phyloP scores from a whole-genome alignment of 495 filamentous ascomycete species.

The Neurospora africana region DNA sequence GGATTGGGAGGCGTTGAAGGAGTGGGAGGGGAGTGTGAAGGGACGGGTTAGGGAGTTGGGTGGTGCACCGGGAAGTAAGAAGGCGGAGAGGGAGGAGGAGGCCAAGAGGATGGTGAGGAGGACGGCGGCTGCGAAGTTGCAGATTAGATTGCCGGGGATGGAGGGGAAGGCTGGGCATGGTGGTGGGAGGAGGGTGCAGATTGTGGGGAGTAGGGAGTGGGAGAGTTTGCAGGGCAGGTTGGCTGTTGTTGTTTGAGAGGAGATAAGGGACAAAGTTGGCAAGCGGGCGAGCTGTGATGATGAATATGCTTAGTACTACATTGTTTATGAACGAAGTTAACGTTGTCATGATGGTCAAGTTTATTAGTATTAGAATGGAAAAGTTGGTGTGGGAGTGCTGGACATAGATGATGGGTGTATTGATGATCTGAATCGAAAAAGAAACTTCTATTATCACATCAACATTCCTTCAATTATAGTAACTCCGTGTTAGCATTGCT shows the following conservation, averaged over 20 bases:
- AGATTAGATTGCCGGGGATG: constrained; percentile 33
- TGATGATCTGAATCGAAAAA: neutral
- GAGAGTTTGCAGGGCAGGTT: constrained; percentile 28
- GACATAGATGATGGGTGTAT: neutral
- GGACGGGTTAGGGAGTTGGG: constrained; percentile 26
- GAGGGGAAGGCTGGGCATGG: constrained; percentile 23
- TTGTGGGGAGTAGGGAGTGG: constrained; percentile 33
- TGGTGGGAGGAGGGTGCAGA: constrained; percentile 24
- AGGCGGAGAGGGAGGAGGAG: constrained; percentile 1
- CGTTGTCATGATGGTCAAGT: neutral
- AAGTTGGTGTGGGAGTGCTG: neutral
- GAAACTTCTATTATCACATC: too few relatives aligned
- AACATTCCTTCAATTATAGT: too few relatives aligned
- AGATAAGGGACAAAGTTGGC: neutral
- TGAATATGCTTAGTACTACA: neutral
- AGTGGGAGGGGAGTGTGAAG: constrained; percentile 28
- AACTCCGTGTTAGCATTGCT: neutral
- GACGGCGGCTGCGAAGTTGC: constrained; percentile 34
- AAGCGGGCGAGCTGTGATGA: neutral
- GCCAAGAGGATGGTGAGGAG: constrained; percentile 21
- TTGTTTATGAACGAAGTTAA: neutral
- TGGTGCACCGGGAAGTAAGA: constrained; percentile 7
- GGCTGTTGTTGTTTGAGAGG: neutral
- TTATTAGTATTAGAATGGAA: neutral
- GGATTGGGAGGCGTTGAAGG: constrained; percentile 32